A percentile compares a stretch with the other conserved stretches of the same genome.
phyloP scores from a whole-genome alignment of 192 early-diverging fungal species.

The Umbelopsis sp. region DNA sequence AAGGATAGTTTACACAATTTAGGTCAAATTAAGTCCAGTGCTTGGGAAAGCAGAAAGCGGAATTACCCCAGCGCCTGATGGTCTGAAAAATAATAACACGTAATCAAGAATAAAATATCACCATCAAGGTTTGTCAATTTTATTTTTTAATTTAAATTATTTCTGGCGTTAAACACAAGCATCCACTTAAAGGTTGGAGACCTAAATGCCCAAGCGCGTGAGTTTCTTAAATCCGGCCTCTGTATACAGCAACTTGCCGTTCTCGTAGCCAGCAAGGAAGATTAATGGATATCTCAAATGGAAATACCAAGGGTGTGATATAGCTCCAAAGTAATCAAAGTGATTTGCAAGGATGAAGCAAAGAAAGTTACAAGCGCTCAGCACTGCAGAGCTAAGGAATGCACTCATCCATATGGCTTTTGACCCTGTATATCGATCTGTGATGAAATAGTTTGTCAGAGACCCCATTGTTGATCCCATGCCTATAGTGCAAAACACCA shows the following conservation, averaged over 20 bases:
- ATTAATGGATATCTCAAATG: slow-evolving; percentile 17
- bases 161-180: too few relatives aligned
- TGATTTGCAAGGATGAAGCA: slow-evolving; percentile 17
- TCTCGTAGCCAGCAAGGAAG: slow-evolving; percentile 3
- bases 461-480: slow-evolving; percentile 10
- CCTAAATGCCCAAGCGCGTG: slow-evolving; percentile 1
- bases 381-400: neutral
- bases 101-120: too few relatives aligned
- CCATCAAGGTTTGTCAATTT: too few relatives aligned
- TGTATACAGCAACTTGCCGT: slow-evolving; percentile 11
- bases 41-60: too few relatives aligned
- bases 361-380: slow-evolving; percentile 17
- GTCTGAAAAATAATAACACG: too few relatives aligned
- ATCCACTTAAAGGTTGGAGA: neutral
- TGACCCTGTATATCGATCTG: neutral
- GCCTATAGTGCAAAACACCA: slow-evolving; percentile 21
- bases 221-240: slow-evolving; percentile 12
- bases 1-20: too few relatives aligned
- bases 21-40: too few relatives aligned
- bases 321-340: slow-evolving; percentile 19
- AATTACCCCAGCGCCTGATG: too few relatives aligned
- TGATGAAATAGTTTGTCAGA: slow-evolving; percentile 15
- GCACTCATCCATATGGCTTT: neutral
- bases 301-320: slow-evolving; percentile 7
- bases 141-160: too few relatives aligned